A percentile compares a stretch with the other conserved stretches of the same genome.
These are phyloP conservation scores for Monilinia laxa DNA, from an alignment of 2,329 filamentous ascomycete species.

Conservation along the genomic window DNA sequence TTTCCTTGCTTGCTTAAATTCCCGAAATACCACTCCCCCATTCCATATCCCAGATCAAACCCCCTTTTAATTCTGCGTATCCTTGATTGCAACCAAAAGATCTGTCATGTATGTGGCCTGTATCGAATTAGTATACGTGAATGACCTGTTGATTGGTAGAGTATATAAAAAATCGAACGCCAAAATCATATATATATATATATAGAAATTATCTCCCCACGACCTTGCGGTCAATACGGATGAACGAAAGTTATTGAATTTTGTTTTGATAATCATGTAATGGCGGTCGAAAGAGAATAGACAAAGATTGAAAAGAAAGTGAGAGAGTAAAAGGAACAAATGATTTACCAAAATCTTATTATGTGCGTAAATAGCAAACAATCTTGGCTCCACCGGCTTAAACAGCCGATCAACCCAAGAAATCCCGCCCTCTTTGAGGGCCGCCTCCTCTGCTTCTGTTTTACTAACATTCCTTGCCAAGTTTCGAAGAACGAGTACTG, in stretches of 20 bases:
- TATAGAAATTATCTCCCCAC: constrained; percentile 68
- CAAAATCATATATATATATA: constrained; percentile 49
- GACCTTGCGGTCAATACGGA: constrained; percentile 88
- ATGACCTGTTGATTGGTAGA: constrained; percentile 20
- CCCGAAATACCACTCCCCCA: constrained; percentile 6
- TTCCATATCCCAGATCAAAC: constrained; percentile 2
- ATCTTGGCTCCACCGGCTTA: constrained; percentile 60
- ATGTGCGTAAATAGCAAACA: constrained; percentile 69
- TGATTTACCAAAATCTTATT: constrained; percentile 59
- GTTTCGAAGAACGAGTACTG: constrained; percentile 75
- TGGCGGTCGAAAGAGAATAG: constrained; percentile 31
- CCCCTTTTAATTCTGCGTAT: constrained; percentile 20
- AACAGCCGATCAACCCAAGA: constrained; percentile 70
- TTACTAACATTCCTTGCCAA: constrained; percentile 67
- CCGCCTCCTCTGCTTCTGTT: constrained; percentile 57
- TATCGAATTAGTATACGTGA: neutral
- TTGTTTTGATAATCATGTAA: constrained; percentile 73
- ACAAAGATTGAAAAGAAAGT: constrained; percentile 22
- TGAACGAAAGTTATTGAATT: constrained; percentile 99
- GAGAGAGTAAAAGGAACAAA: neutral
- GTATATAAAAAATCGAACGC: constrained; percentile 16
- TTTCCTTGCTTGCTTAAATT: constrained; percentile 1
- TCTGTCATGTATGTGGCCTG: constrained; percentile 30
- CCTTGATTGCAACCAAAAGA: constrained; percentile 28
- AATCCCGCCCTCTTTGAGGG: constrained; percentile 52